A percentile compares a stretch with the other conserved stretches of the same genome.
Conservation (phyloP, 1,139 yeast species). For the Magnusiomyces ingens region DNA sequence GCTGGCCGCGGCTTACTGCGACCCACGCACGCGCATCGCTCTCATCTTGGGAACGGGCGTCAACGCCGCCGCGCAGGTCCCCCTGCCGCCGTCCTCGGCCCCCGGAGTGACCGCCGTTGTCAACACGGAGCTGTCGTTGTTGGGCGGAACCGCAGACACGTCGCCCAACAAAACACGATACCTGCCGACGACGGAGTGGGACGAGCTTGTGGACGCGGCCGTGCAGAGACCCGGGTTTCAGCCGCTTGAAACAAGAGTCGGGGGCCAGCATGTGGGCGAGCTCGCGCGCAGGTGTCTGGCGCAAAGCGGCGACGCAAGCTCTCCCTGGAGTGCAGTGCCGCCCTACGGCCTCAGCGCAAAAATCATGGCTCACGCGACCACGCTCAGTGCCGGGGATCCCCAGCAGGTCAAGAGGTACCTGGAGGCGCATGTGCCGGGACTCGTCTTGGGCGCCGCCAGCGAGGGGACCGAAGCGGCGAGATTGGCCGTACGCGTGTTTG, state of each 20-base stretch:
- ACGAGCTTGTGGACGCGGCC: slow-evolving; percentile 53
- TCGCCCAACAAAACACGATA: too few species aligned
- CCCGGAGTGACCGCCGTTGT: slow-evolving; percentile 19
- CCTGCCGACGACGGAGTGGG: slow-evolving; percentile 70
- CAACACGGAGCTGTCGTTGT: slow-evolving; percentile 33
- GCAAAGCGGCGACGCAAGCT: slow-evolving; percentile 35
- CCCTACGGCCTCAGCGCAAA: slow-evolving; percentile 23
- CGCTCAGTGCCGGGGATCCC: slow-evolving; percentile 20
- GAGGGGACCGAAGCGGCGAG: slow-evolving; percentile 25
- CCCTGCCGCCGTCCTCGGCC: slow-evolving; percentile 16
- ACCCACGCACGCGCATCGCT: slow-evolving; percentile 64
- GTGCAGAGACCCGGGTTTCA: slow-evolving; percentile 76
- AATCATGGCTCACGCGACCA: slow-evolving; percentile 26
- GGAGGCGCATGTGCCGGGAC: slow-evolving; percentile 11
- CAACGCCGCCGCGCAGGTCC: slow-evolving; percentile 42
- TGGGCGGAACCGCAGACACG: slow-evolving; percentile 30
- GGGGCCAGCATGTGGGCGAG: slow-evolving; percentile 88
- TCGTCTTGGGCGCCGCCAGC: slow-evolving; percentile 42
- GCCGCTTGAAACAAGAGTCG: slow-evolving; percentile 76
- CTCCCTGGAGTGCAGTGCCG: slow-evolving; percentile 20
- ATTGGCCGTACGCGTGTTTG: slow-evolving; percentile 38
- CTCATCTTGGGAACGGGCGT: slow-evolving; percentile 91
- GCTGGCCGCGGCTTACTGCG: slow-evolving; percentile 64
- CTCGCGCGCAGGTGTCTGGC: slow-evolving; percentile 64
- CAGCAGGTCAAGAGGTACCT: slow-evolving; percentile 5